Percentiles rank a stretch among this genome's conserved stretches.
Conservation (phyloP, 2,329 filamentous ascomycete species). For the Fusarium sp. region DNA sequence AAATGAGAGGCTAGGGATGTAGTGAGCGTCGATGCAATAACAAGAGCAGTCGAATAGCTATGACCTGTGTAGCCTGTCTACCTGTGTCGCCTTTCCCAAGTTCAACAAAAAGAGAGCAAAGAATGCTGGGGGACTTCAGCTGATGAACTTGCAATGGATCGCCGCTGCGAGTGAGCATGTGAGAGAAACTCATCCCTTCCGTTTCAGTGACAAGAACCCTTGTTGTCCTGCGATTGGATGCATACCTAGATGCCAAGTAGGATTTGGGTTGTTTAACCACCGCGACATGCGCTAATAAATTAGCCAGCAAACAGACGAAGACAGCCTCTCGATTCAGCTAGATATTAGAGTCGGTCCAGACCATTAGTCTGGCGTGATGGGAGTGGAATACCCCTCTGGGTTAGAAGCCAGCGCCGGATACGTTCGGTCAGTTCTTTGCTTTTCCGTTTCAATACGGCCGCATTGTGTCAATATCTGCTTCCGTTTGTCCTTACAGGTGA, state of each 20-base stretch:
- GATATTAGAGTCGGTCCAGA: conserved; percentile 19
- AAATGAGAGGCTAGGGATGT: not conserved
- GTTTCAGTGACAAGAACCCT: conserved; percentile 30
- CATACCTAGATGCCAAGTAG: conserved; percentile 21
- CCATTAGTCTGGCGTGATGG: not conserved
- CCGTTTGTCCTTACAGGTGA: conserved; percentile 19
- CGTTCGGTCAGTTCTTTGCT: not conserved
- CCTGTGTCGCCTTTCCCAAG: not conserved
- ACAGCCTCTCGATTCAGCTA: conserved; percentile 4
- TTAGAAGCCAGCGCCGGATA: not conserved
- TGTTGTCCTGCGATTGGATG: conserved; percentile 30
- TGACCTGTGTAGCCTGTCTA: too few relatives aligned
- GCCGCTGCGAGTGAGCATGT: conserved; percentile 35
- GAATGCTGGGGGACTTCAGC: conserved; percentile 12
- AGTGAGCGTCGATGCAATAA: not conserved
- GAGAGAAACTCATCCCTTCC: conserved; percentile 23
- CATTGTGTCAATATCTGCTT: conserved; percentile 23
- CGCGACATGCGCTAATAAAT: conserved; percentile 41
- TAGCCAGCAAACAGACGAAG: conserved; percentile 13
- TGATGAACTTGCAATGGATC: conserved; percentile 20
- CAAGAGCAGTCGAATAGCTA: not conserved
- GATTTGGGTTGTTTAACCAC: conserved; percentile 29
- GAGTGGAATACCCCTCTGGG: not conserved
- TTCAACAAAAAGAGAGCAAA: conserved; percentile 21
- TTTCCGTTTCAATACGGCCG: conserved; percentile 1